Base-by-base conservation (phyloP, 225 moss, liverwort and hornwort genomes). In the Sphagnum tenellum region DNA sequence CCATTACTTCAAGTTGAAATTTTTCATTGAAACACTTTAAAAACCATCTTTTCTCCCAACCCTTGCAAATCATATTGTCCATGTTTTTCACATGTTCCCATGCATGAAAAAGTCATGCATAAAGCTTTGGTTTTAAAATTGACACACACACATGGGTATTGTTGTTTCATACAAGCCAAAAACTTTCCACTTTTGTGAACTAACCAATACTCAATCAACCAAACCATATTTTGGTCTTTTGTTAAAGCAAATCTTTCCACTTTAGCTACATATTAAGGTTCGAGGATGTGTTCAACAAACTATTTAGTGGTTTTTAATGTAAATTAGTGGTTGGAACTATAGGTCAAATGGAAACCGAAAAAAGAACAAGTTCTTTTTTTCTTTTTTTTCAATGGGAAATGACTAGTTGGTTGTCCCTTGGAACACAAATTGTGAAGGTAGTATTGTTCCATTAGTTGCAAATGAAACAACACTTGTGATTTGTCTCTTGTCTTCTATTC, bases 391-490 rank as follows among this genome's bases (percentile, higher is more conserved):
- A n/a, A n/a, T n/a, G 51, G 9, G 51, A 52, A 58, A 12, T 58
- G 7, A 5, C 6, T 12, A 12, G 12, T 5, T 29, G 7, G 6
- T 52, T 3, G 66, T 66, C 9, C 66, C 54, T 66, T 54, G 3
- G 2, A 66, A 52, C 44, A 66, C 55, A 52, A 66, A 4, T 12
- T 66, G 66, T 3, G 55, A 66, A 46, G 13, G 66, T n/a, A 66
- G 6, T 3, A 66, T 3, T 2, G 13, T 55, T 4, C 54, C 66
- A 53, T 4, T 12, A 2, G 66, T 29, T 14, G 52, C 7, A 29
- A 53, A 66, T 14, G 66, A 11, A 12, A 66, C 54, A 45, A 8
- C 11, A 7, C 13, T 44, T 29, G 53, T 66, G 9, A 66, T 46
- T 8, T 14, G 29, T 7, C 66, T 3, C 10, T 66, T 52, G 46